Percentiles rank a stretch among this genome's conserved stretches.
Conservation (phyloP, 352 stramenopile genomes). For the Phytopythium chamaehyphon region DNA sequence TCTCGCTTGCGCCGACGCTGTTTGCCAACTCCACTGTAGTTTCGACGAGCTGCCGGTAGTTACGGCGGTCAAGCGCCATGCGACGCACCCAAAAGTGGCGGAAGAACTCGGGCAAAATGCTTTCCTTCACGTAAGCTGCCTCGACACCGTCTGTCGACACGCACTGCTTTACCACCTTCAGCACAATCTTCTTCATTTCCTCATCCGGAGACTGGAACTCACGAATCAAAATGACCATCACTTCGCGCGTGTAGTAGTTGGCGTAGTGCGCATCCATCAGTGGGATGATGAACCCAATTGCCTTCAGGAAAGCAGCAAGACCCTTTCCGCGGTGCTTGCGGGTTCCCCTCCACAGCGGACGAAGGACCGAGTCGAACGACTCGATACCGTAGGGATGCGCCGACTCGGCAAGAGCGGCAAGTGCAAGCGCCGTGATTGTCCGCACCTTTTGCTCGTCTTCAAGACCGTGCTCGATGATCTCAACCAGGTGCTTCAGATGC, state of each 20-base stretch:
- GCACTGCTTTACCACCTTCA: constrained; percentile 98
- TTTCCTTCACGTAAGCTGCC: constrained; percentile 95
- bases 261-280: constrained; percentile 99
- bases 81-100: constrained; percentile 98
- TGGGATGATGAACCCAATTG: constrained; percentile 99
- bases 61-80: constrained; percentile 97
- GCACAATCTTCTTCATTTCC: constrained; percentile 99
- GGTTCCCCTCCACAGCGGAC: constrained; percentile 97
- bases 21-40: constrained; percentile 98
- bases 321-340: constrained; percentile 97
- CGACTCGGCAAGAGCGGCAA: constrained; percentile 97
- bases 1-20: constrained; percentile 99
- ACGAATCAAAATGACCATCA: constrained; percentile 98
- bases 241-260: constrained; percentile 98
- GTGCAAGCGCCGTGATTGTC: constrained; percentile 97
- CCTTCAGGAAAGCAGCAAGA: constrained; percentile 98
- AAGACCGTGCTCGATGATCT: constrained; percentile 98
- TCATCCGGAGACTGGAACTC: constrained; percentile 99
- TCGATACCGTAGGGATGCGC: constrained; percentile 99
- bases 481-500: constrained; percentile 96
- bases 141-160: constrained; percentile 98
- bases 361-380: constrained; percentile 98
- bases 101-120: constrained; percentile 99
- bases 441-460: constrained; percentile 98
- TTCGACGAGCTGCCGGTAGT: constrained; percentile 98